phyloP scores from a whole-genome alignment of 2,329 filamentous ascomycete genomes.

The Aspergillus sp. region DNA sequence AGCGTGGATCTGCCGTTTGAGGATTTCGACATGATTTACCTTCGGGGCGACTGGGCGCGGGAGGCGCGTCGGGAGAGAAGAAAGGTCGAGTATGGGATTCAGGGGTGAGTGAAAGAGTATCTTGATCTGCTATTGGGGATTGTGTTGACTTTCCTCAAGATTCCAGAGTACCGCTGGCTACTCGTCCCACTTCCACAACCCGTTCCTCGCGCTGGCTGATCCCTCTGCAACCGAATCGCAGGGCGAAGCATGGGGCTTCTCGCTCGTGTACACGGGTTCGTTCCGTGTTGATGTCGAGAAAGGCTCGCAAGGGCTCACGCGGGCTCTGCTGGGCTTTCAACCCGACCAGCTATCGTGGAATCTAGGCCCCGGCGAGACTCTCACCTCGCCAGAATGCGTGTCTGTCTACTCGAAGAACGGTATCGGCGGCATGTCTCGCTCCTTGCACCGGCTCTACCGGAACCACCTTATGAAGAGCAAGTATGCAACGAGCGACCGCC shows the following conservation, averaged over 20 bases:
- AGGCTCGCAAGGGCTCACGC: slow-evolving; percentile 52
- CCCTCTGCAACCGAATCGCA: slow-evolving; percentile 51
- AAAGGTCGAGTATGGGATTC: slow-evolving; percentile 48
- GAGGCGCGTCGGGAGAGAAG: slow-evolving; percentile 48
- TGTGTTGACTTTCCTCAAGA: slow-evolving; percentile 28
- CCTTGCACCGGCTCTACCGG: slow-evolving; percentile 52
- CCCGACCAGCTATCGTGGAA: slow-evolving; percentile 52
- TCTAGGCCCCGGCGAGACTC: slow-evolving; percentile 46
- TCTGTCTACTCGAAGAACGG: slow-evolving; percentile 52
- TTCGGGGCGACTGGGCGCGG: slow-evolving; percentile 54
- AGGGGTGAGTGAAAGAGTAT: slow-evolving; percentile 47
- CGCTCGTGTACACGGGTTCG: slow-evolving; percentile 55
- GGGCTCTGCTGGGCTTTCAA: slow-evolving; percentile 53
- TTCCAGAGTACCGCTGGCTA: slow-evolving; percentile 55
- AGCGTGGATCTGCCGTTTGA: slow-evolving; percentile 53
- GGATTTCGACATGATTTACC: slow-evolving; percentile 53
- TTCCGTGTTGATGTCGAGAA: slow-evolving; percentile 55
- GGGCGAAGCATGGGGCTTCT: slow-evolving; percentile 57
- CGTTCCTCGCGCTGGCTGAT: slow-evolving; percentile 50
- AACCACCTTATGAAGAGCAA: slow-evolving; percentile 52
- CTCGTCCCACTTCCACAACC: slow-evolving; percentile 56
- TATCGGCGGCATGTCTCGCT: slow-evolving; percentile 53
- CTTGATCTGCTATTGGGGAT: too few species aligned
- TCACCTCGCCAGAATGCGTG: slow-evolving; percentile 55
- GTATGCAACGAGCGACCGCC: slow-evolving; percentile 43